Evolutionary conservation across 108 stramenopile genomes (phyloP).

Genomic region (Pseudonitzschia delicatissima): DNA sequence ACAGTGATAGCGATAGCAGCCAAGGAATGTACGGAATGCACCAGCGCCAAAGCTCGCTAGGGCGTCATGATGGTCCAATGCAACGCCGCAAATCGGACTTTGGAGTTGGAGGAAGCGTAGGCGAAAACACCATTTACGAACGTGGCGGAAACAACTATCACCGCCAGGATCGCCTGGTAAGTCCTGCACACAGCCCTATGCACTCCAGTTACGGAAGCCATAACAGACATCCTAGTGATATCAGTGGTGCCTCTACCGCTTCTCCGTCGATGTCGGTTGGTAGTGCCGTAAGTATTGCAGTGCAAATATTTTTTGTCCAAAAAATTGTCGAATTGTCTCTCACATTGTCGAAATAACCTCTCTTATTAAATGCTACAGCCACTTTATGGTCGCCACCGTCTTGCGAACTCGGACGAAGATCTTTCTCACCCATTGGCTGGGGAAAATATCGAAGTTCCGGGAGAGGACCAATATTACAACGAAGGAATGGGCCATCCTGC

Average conservation of each 20-base stretch:
- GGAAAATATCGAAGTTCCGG: conserved; percentile 46
- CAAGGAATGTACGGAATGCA: conserved; percentile 4
- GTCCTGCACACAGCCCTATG: conserved; percentile 22
- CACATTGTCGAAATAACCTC: not conserved
- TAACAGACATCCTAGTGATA: conserved; percentile 13
- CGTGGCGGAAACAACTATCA: conserved; percentile 5
- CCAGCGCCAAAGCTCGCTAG: not conserved
- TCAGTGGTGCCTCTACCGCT: conserved; percentile 3
- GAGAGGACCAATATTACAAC: conserved; percentile 31
- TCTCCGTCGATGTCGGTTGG: conserved; percentile 9
- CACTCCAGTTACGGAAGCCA: conserved; percentile 24
- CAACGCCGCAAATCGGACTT: not conserved
- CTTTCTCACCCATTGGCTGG: conserved; percentile 42
- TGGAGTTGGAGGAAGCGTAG: not conserved
- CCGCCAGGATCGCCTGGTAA: conserved; percentile 18
- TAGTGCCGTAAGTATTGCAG: not conserved
- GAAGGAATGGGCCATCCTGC: not conserved
- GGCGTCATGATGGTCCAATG: not conserved
- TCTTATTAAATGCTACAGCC: not conserved
- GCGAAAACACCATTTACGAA: not conserved
- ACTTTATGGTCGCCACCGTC: conserved; percentile 17
- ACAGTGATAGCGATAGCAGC: not conserved
- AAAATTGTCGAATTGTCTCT: too few relatives aligned
- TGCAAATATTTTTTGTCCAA: too few relatives aligned
- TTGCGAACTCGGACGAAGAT: conserved; percentile 38